Evolutionary conservation across 208 protist genomes (phyloP), one percentile per base, ranked within the genome.

Genomic region (Leishmania gerbilli): DNA sequence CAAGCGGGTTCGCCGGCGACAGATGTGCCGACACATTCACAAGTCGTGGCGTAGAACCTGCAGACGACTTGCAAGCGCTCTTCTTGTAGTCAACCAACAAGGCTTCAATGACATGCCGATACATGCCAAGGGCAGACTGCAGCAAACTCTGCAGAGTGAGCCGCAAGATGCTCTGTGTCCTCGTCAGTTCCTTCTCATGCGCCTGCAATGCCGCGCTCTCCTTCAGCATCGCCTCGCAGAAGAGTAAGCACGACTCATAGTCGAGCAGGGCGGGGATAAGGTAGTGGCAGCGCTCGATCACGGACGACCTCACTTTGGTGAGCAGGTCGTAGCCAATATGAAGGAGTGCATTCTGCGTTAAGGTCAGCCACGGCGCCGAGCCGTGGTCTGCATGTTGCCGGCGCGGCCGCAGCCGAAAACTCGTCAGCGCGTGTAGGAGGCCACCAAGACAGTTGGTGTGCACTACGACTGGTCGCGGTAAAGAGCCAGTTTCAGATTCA

Each of bases 241-340:
- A 60, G n/a, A 62, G 21, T 56, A 81, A 34, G 55, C 78, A 82
- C 45, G 58, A 69, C 49, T 86, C 82, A 37, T 79, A 86, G 58
- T 86, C 82, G 3, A 80, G 42, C 3, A 86, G 19, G 8, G 74
- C 67, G 13, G 84, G 80, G 15, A 88, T 8, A 17, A 82, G 64
- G 58, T 82, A 72, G 76, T 88, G 84, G 55, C 84, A 88, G 21
- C 65, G 68, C 42, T 87, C 84, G 42, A 88, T 80, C 80, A 83
- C 60, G 3, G 51, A 37, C 5, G 72, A 68, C 11, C 64, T 69
- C 42, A 65, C 71, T 51, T 88, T 88, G 47, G 82, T 79, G 17
- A 88, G 67, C 0, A 88, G 31, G 58, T 84, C 76, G 72, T 84
- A 88, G 37, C 80, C 77, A n/a, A 84, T 71, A 11, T 80, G 77